Conservation (phyloP, 2,329 filamentous ascomycete genomes). For the Fusarium algeriense region DNA sequence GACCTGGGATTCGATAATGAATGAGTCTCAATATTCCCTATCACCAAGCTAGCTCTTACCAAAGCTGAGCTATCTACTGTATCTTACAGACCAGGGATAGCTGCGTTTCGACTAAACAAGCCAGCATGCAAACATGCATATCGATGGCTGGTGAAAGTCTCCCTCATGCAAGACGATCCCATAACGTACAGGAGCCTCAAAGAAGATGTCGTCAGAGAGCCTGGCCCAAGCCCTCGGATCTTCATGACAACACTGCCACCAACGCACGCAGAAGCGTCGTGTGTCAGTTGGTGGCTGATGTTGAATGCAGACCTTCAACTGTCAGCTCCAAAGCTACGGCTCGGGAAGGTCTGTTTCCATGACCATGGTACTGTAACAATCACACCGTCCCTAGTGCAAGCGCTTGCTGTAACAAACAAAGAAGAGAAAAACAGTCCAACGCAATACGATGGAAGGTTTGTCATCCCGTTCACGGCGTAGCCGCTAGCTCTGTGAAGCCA, state of each 20-base stretch:
- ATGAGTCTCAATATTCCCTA: conserved; percentile 5
- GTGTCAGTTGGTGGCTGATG: conserved; percentile 26
- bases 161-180: conserved; percentile 20
- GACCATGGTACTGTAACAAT: conserved; percentile 26
- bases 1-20: conserved; percentile 13
- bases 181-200: conserved; percentile 23
- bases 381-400: conserved; percentile 12
- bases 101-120: conserved; percentile 28
- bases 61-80: neutral
- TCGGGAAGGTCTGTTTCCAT: conserved; percentile 18
- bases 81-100: conserved; percentile 15
- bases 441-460: conserved; percentile 1
- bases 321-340: conserved; percentile 22
- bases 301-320: conserved; percentile 8
- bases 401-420: conserved; percentile 6
- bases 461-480: conserved; percentile 15
- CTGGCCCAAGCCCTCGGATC: conserved; percentile 32
- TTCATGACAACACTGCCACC: conserved; percentile 14
- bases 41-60: conserved; percentile 9
- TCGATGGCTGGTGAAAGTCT: conserved; percentile 12
- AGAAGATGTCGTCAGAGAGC: conserved; percentile 29
- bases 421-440: neutral
- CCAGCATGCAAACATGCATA: conserved; percentile 17
- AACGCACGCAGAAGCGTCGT: conserved; percentile 6
- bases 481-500: conserved; percentile 25